Evolutionary conservation across 306 rosid species (phyloP).

Genomic region (Notholithocarpus densiflorus): DNA sequence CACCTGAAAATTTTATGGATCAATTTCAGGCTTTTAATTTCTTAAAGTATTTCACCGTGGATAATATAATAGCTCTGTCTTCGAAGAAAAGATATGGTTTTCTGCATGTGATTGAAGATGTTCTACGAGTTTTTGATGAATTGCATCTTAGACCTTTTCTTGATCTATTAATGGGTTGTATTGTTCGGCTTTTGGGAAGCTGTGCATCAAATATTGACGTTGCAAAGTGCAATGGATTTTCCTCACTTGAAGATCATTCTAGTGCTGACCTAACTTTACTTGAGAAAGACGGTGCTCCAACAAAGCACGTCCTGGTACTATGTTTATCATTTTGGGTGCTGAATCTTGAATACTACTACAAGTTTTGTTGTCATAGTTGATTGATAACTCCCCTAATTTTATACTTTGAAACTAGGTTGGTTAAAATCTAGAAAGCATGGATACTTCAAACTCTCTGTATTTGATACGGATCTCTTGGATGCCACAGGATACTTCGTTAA

Average conservation of each 20-base stretch:
- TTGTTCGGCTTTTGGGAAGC: slow-evolving; percentile 82
- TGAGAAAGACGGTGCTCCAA: slow-evolving; percentile 29
- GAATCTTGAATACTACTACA: not conserved
- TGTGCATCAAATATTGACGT: slow-evolving; percentile 53
- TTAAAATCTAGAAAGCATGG: not conserved
- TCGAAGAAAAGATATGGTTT: slow-evolving; percentile 83
- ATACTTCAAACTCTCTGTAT: too few species aligned
- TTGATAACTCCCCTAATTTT: not conserved
- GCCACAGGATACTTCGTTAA: too few species aligned
- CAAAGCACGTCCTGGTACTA: slow-evolving; percentile 46
- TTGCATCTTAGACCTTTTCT: slow-evolving; percentile 73
- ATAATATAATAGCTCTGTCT: slow-evolving; percentile 54
- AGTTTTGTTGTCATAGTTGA: not conserved
- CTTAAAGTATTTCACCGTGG: slow-evolving; percentile 60
- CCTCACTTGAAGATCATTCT: slow-evolving; percentile 30
- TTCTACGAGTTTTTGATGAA: slow-evolving; percentile 82
- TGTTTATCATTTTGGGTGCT: slow-evolving; percentile 20
- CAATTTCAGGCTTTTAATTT: slow-evolving; percentile 49
- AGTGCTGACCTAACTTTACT: slow-evolving; percentile 12
- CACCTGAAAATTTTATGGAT: slow-evolving; percentile 30
- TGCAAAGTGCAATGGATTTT: slow-evolving; percentile 32
- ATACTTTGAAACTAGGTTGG: not conserved
- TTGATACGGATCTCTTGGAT: too few species aligned
- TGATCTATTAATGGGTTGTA: slow-evolving; percentile 74
- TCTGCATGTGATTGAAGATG: slow-evolving; percentile 84